Conservation (phyloP, 2,329 filamentous ascomycete genomes). For the Fusarium begoniae region DNA sequence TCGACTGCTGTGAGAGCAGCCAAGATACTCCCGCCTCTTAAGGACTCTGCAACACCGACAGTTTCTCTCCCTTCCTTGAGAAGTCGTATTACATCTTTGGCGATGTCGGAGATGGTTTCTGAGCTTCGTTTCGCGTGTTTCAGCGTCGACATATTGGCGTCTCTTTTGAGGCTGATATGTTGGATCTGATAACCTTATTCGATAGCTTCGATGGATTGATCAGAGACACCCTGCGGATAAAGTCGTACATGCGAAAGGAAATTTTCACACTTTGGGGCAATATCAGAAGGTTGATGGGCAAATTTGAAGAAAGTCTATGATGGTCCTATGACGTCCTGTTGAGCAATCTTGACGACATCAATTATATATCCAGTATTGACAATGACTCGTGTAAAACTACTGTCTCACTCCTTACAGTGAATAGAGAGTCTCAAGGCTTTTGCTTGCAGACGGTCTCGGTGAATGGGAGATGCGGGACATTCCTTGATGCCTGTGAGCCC, state of each 20-base stretch:
- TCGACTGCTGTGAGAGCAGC: conserved; percentile 43
- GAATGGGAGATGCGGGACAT: neutral
- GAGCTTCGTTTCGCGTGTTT: conserved; percentile 3
- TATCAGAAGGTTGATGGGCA: neutral
- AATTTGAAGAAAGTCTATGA: neutral
- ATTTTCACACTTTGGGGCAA: rapidly evolving
- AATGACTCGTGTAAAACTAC: neutral
- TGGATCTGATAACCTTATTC: neutral
- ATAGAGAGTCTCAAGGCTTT: too few relatives aligned
- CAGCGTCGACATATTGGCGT: neutral
- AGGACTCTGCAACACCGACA: conserved; percentile 45
- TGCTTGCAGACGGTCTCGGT: neutral
- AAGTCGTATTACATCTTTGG: conserved; percentile 23
- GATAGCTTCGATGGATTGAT: neutral
- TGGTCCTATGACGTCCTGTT: neutral
- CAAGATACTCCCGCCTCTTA: conserved; percentile 47
- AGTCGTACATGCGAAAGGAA: neutral
- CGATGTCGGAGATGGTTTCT: conserved; percentile 23
- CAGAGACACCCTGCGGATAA: neutral
- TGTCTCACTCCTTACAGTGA: neutral
- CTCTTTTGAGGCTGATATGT: neutral
- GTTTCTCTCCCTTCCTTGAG: conserved; percentile 37
- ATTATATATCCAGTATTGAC: neutral
- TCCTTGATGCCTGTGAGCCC: neutral
- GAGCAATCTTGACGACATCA: neutral